phyloP scores from a whole-genome alignment of 2,329 filamentous ascomycete genomes.

The Xylaria multiplex region DNA sequence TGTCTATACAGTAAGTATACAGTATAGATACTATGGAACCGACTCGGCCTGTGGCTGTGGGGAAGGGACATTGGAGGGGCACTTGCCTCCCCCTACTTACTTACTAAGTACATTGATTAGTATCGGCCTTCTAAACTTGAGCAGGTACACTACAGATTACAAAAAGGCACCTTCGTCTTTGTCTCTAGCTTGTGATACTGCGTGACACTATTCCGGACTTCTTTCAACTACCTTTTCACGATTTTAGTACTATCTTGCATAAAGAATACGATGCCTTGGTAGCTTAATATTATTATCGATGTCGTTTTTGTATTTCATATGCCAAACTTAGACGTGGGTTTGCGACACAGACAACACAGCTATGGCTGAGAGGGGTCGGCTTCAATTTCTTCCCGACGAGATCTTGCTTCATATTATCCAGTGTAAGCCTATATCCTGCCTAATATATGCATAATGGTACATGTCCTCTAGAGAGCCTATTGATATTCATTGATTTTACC shows the following conservation, averaged over 20 bases:
- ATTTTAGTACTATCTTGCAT: not conserved
- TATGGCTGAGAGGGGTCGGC: conserved; percentile 42
- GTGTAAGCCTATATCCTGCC: conserved; percentile 57
- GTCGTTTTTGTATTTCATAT: not conserved
- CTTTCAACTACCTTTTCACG: conserved; percentile 1
- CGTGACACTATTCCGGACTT: conserved; percentile 16
- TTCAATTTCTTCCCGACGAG: conserved; percentile 71
- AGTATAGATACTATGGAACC: not conserved
- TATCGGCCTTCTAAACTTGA: not conserved
- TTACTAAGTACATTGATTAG: too few relatives aligned
- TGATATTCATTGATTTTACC: conserved; percentile 7
- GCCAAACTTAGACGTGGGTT: not conserved
- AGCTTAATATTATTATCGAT: conserved; percentile 11
- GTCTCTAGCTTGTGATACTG: conserved; percentile 9
- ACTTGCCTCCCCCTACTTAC: too few relatives aligned
- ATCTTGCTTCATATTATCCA: conserved; percentile 70
- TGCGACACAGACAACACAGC: conserved; percentile 7
- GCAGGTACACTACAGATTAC: conserved; percentile 14
- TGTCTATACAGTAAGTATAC: not conserved
- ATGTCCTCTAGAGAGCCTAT: conserved; percentile 1
- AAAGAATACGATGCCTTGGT: conserved; percentile 9
- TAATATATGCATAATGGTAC: conserved; percentile 20
- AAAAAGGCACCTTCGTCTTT: conserved; percentile 9
- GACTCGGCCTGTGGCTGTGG: not conserved
- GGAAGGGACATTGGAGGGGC: not conserved